Percentiles rank a stretch among this genome's conserved stretches.
Evolutionary conservation across 768 basidiomycete species (phyloP).

Genomic region (Amanita phalloides): DNA sequence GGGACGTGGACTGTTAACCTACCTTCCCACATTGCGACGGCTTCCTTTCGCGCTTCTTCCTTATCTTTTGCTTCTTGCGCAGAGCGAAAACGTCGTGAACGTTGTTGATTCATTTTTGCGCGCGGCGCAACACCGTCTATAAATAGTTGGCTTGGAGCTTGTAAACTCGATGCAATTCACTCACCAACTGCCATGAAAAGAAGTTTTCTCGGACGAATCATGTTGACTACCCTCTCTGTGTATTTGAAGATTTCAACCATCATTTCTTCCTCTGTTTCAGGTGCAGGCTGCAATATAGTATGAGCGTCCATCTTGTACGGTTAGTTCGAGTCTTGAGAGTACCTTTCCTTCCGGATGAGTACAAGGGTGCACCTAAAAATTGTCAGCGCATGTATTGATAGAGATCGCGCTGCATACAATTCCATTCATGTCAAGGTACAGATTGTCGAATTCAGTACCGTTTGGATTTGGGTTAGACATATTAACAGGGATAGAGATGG

Average conservation of each 20-base stretch:
- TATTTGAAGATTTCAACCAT: conserved; percentile 97
- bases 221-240: conserved; percentile 94
- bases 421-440: conserved; percentile 99
- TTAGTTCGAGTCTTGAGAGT: neutral
- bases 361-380: conserved; percentile 84
- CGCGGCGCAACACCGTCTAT: conserved; percentile 94
- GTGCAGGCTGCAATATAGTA: conserved; percentile 56
- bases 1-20: conserved; percentile 10
- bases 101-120: conserved; percentile 99
- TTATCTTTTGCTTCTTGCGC: conserved; percentile 94
- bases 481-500: conserved; percentile 66
- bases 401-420: conserved; percentile 48
- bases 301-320: neutral
- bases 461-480: conserved; percentile 86
- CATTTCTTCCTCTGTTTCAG: conserved; percentile 98
- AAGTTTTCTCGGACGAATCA: conserved; percentile 90
- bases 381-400: conserved; percentile 1
- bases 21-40: conserved; percentile 83
- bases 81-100: conserved; percentile 90
- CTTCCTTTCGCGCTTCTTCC: conserved; percentile 76
- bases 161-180: conserved; percentile 10
- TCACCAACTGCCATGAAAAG: conserved; percentile 97
- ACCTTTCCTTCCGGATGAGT: conserved; percentile 98
- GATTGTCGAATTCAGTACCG: conserved; percentile 87
- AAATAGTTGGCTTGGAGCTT: neutral